Base-by-base conservation (phyloP, 805 yeast species). In the Nakazawaea sp. region DNA sequence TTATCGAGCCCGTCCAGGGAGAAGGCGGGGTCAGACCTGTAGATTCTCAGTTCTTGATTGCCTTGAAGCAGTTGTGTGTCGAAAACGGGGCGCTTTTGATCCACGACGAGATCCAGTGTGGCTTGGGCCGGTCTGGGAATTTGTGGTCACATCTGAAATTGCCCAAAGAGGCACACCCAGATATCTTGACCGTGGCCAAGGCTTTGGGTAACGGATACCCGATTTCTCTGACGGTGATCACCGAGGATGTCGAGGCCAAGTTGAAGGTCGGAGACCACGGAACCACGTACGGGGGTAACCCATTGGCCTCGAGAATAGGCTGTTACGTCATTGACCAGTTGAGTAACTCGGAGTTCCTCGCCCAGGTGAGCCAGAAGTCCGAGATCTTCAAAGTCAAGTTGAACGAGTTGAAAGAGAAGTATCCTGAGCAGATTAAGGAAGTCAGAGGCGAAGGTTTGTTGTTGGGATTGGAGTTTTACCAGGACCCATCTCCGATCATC, bases 141-240 rank as follows among this genome's bases (percentile, higher is more conserved):
- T 64, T 92, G 28, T 90, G 98, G 98, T 95, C 97, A 0, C 98
- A 90, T 56, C 66, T 77, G 29, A 65, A 72, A 42, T 64, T 82
- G 34, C 89, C 92, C 27, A 58, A 65, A 33, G 84, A 77, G 41
- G 95, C 92, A 0, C 95, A 87, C 53, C 98, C 98, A 2, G 98
- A 92, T 59, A 86, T 92, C 41, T 58, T 90, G 31, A 90, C 97
- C 16, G 75, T 81, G 72, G 98, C 98, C 33, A 92, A 92, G 60
- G 97, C 97, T 3, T 66, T 92, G 32, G 98, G 97, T 43, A 92
- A 90, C 55, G 98, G 98, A 11, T 86, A 75, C 67, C 98, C 98
- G 23, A 81, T 92, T 48, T 96, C 94, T 38, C 98, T 97, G 4
- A 84, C 95, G 2, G 72, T 92, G 73, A 78, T 90, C 41, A 75